Percentiles rank a stretch among this genome's conserved stretches.
phyloP scores from a whole-genome alignment of 129 eudicot species.

The sunflower (Helianthus annuus) region DNA sequence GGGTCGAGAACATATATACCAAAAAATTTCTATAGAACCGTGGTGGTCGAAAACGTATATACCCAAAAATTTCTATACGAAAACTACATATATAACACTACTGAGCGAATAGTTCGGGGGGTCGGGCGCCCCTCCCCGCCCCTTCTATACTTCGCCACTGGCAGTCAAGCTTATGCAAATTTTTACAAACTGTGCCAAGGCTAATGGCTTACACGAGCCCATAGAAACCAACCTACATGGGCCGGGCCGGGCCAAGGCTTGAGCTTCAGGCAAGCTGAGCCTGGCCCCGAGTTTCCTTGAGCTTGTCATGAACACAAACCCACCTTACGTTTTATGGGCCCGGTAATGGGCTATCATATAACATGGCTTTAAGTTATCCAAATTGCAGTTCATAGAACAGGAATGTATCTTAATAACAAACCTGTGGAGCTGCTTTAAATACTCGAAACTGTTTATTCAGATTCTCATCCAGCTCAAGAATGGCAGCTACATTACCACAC shows the following conservation, averaged over 20 bases:
- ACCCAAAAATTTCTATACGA: too few relatives aligned
- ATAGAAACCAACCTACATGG: background rate
- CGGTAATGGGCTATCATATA: background rate
- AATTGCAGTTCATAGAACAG: background rate
- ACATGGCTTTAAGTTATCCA: background rate
- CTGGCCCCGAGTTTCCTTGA: background rate
- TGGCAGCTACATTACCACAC: constrained; percentile 99
- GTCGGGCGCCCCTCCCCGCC: too few relatives aligned
- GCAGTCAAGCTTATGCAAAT: background rate
- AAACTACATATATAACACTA: too few relatives aligned
- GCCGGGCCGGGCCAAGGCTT: background rate
- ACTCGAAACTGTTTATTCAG: constrained; percentile 83
- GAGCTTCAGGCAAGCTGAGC: background rate
- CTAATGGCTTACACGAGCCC: background rate
- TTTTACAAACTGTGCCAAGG: background rate
- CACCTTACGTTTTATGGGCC: too few relatives aligned
- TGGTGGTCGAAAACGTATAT: too few relatives aligned
- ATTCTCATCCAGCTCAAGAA: constrained; percentile 93
- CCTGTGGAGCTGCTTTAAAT: constrained; percentile 99
- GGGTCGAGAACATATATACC: too few relatives aligned
- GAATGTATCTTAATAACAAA: constrained; percentile 27
- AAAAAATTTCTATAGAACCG: too few relatives aligned
- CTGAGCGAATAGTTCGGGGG: too few relatives aligned
- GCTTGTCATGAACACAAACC: background rate
- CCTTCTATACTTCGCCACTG: too few relatives aligned